Evolutionary conservation across 2,329 filamentous ascomycete species (phyloP).

Genomic region (Aspergillus pseudoviridinutans): DNA sequence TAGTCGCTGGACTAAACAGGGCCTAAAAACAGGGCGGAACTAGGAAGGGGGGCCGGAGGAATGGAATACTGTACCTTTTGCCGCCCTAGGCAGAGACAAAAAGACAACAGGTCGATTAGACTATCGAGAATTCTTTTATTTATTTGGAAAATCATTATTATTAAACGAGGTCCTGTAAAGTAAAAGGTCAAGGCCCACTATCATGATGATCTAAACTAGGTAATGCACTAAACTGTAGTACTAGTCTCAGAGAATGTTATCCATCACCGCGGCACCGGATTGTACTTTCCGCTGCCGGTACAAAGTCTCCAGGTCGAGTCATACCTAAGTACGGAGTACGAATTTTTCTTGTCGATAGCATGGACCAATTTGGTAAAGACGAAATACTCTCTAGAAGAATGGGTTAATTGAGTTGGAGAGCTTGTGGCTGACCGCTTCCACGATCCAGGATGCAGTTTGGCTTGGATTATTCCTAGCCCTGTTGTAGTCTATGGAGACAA

Average conservation of each 20-base stretch:
- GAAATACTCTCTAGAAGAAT: too few species aligned
- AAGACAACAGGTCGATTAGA: constrained; percentile 1
- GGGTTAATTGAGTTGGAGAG: neutral
- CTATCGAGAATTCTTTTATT: neutral
- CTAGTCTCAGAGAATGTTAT: constrained; percentile 14
- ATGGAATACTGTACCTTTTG: neutral
- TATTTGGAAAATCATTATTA: neutral
- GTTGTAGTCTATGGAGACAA: neutral
- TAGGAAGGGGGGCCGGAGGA: neutral
- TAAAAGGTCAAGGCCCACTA: neutral
- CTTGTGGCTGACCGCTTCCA: neutral
- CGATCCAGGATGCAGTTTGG: neutral
- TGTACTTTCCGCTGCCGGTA: constrained; percentile 26
- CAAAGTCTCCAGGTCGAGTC: constrained; percentile 6
- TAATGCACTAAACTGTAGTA: neutral
- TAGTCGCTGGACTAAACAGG: constrained; percentile 1
- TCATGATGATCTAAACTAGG: neutral
- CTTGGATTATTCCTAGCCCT: neutral
- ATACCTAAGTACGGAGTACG: neutral
- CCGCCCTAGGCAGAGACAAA: neutral
- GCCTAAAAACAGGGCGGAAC: constrained; percentile 1
- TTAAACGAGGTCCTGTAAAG: neutral
- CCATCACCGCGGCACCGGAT: constrained; percentile 37
- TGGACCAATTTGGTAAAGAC: too few species aligned
- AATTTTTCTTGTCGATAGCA: too few species aligned